These are phyloP conservation scores for Debaryomyces subglobosus DNA, from an alignment of 1,139 yeast genomes.

Conservation along the genomic window DNA sequence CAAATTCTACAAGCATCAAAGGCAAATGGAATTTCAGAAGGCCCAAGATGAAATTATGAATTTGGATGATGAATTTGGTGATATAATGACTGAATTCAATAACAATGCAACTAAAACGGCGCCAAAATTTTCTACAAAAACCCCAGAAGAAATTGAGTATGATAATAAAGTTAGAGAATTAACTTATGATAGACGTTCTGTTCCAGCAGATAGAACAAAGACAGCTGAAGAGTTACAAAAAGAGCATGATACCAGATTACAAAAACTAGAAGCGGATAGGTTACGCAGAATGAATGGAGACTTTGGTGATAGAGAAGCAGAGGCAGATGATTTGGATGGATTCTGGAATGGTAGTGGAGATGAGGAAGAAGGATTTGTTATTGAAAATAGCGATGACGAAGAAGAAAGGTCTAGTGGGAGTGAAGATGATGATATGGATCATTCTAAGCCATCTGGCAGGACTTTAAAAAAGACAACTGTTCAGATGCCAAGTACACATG, in stretches of 20 bases:
- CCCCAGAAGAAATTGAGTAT: slow-evolving; percentile 59
- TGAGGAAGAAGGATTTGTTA: slow-evolving; percentile 37
- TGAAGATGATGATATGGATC: slow-evolving; percentile 19
- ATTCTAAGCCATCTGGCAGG: neutral
- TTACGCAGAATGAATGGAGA: slow-evolving; percentile 83
- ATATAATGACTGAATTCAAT: slow-evolving; percentile 64
- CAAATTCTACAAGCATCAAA: slow-evolving; percentile 82
- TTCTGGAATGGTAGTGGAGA: slow-evolving; percentile 61
- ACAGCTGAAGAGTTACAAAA: slow-evolving; percentile 81
- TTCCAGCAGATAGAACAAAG: slow-evolving; percentile 94
- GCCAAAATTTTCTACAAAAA: slow-evolving; percentile 32
- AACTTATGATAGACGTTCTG: slow-evolving; percentile 83
- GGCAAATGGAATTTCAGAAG: slow-evolving; percentile 77
- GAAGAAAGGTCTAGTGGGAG: slow-evolving; percentile 16
- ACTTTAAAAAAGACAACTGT: slow-evolving; percentile 17
- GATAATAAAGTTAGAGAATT: slow-evolving; percentile 79
- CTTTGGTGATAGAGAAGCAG: slow-evolving; percentile 51
- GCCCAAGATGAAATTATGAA: slow-evolving; percentile 72
- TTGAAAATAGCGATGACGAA: slow-evolving; percentile 19
- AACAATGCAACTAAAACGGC: slow-evolving; percentile 19
- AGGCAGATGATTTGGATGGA: slow-evolving; percentile 70
- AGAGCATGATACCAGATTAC: slow-evolving; percentile 68
- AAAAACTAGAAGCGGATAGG: slow-evolving; percentile 75
- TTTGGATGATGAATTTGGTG: slow-evolving; percentile 78
- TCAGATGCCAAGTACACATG: slow-evolving; percentile 62